These are phyloP conservation scores for Chlorella sp. DNA, from an alignment of 139 green algal genomes.

Conservation along the genomic window DNA sequence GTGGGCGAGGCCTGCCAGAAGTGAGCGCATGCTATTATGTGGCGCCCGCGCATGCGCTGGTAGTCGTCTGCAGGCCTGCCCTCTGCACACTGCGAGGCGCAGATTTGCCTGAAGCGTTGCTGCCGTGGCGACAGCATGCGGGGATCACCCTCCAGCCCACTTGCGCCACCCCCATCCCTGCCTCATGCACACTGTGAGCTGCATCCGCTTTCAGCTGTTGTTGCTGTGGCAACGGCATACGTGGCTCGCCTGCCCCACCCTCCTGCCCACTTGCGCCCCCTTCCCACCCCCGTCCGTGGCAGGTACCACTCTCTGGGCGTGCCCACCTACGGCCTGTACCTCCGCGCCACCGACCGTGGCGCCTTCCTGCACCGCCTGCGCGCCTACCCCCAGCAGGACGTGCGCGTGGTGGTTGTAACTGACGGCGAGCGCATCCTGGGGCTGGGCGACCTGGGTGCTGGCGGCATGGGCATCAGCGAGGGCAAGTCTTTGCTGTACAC, in stretches of 20 bases:
- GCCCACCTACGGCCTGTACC: conserved; percentile 53
- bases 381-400: conserved; percentile 52
- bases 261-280: not conserved
- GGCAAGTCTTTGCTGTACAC: conserved; percentile 60
- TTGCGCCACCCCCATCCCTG: not conserved
- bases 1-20: conserved; percentile 88
- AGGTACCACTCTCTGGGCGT: conserved; percentile 62
- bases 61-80: too few relatives aligned
- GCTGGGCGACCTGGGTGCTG: conserved; percentile 69
- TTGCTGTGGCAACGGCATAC: too few relatives aligned
- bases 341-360: conserved; percentile 30
- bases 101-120: too few relatives aligned
- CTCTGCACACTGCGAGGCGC: too few relatives aligned
- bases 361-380: conserved; percentile 54
- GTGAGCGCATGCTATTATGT: conserved; percentile 26
- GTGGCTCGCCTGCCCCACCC: not conserved
- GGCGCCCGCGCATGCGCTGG: too few relatives aligned
- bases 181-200: too few relatives aligned
- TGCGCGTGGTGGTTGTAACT: conserved; percentile 66
- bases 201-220: too few relatives aligned
- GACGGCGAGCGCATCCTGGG: conserved; percentile 78
- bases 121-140: too few relatives aligned
- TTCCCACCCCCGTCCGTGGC: not conserved
- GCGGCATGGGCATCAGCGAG: conserved; percentile 67
- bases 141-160: too few relatives aligned